Evolutionary conservation across 306 rosid species (phyloP).

Genomic region (Lathyrus tuberosus): DNA sequence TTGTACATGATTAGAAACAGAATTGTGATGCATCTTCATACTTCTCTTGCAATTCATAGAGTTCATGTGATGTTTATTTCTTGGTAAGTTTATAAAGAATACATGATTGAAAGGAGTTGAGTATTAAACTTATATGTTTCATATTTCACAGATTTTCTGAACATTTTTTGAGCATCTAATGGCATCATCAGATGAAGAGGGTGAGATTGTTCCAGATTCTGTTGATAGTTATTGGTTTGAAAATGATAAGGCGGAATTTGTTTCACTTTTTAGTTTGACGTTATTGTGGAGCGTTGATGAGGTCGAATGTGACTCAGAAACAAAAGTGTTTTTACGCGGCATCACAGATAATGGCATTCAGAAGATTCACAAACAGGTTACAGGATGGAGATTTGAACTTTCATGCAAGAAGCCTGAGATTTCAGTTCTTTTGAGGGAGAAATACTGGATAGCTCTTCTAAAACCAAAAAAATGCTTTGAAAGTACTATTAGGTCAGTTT

Average conservation of each 20-base stretch:
- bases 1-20: neutral
- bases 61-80: neutral
- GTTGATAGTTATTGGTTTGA: slow-evolving; percentile 46
- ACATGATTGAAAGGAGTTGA: neutral
- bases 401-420: slow-evolving; percentile 51
- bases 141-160: slow-evolving; percentile 26
- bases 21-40: neutral
- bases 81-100: neutral
- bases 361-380: slow-evolving; percentile 45
- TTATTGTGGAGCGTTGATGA: slow-evolving; percentile 51
- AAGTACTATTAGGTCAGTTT: slow-evolving; percentile 44
- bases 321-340: slow-evolving; percentile 48
- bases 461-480: slow-evolving; percentile 58
- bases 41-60: neutral
- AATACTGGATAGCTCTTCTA: slow-evolving; percentile 56
- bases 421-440: slow-evolving; percentile 54
- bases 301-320: slow-evolving; percentile 21
- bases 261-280: slow-evolving; percentile 54
- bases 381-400: slow-evolving; percentile 66
- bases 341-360: slow-evolving; percentile 47
- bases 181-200: slow-evolving; percentile 71
- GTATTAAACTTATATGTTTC: slow-evolving; percentile 18
- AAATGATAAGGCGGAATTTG: slow-evolving; percentile 44
- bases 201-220: slow-evolving; percentile 46
- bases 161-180: slow-evolving; percentile 43